Conservation (phyloP, 2,329 filamentous ascomycete species). For the Cladorrhinum sp. region DNA sequence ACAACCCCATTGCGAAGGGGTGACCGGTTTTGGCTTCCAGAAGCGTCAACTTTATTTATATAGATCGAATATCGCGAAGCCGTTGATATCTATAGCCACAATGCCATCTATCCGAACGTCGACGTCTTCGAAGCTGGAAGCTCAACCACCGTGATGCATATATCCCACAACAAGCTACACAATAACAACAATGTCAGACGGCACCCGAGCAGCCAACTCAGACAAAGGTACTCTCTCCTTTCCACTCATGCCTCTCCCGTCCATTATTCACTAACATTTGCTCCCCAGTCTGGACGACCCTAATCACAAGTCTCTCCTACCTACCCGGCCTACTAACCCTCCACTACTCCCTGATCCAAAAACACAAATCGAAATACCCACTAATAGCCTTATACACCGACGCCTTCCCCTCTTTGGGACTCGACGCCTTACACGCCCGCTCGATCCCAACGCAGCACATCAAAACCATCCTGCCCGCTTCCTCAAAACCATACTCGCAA, state of each 20-base stretch:
- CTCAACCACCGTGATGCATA: not conserved
- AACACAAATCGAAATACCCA: constrained; percentile 64
- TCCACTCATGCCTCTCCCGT: not conserved
- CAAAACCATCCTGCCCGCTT: constrained; percentile 67
- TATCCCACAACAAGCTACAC: not conserved
- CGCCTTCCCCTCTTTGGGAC: constrained; percentile 66
- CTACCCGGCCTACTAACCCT: constrained; percentile 80
- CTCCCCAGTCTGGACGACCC: constrained; percentile 66
- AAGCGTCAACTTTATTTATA: not conserved
- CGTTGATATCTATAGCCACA: not conserved
- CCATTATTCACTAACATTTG: not conserved
- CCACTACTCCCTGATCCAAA: constrained; percentile 70
- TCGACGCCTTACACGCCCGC: constrained; percentile 65
- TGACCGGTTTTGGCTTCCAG: not conserved
- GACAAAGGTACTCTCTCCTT: constrained; percentile 35
- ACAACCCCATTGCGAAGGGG: not conserved
- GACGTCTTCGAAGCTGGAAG: not conserved
- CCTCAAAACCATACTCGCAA: constrained; percentile 54
- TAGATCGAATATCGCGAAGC: not conserved
- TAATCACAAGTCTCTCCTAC: constrained; percentile 83
- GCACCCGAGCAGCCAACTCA: constrained; percentile 37
- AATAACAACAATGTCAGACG: constrained; percentile 8
- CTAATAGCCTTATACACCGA: constrained; percentile 82
- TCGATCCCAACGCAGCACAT: constrained; percentile 68
- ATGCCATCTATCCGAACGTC: not conserved